Evolutionary conservation across 2,329 filamentous ascomycete species (phyloP), one percentile per base, ranked within the genome.

Genomic region (Tolypocladium tropicale): DNA sequence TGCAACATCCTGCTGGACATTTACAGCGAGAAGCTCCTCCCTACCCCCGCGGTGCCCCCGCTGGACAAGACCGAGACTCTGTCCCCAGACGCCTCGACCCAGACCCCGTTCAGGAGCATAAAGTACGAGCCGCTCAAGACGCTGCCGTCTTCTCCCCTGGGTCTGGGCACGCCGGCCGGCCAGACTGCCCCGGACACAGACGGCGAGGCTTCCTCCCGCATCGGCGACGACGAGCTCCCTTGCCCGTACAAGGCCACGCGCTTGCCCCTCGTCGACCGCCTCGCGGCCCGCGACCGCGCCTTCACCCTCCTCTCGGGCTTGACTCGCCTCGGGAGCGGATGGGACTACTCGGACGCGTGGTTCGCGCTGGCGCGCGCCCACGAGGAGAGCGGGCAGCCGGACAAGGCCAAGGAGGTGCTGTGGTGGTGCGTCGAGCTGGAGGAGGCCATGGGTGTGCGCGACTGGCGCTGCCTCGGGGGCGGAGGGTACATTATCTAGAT

Each of bases 341-440:
- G 94, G 94, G 93, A 96, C 70, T 83, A 87, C 68, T 85, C 89
- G 0, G 94, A 97, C 68, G 94, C 93, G 6, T 99, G 94, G 94
- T 93, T 90, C 66, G 83, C 88, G 5, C 80, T 99, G 36, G 89
- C 91, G 0, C 79, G 90, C 60, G 91, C 90, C 11, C 89, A 96
- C 66, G 94, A 99, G 71, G 84, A 91, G 67, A 89, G 89, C 56
- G 89, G 88, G 0, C 89, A 96, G 74, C 72, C 83, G 2, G 89
- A 94, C 39, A 95, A 93, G 75, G 88, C 94, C 16, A 95, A 92
- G 74, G 88, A 94, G 63, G 90, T 92, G 50, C 78, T 97, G 7
- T 97, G 94, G 94, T 97, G 93, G 91, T 95, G 92, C 64, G 89
- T 99, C 14, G 91, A 96, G 72, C 77, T 99, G 33, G 94, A 97